Evolutionary conservation across 345 rosid species (phyloP), one percentile per base, ranked within the genome.

Genomic region (Citrus cavaleriei): DNA sequence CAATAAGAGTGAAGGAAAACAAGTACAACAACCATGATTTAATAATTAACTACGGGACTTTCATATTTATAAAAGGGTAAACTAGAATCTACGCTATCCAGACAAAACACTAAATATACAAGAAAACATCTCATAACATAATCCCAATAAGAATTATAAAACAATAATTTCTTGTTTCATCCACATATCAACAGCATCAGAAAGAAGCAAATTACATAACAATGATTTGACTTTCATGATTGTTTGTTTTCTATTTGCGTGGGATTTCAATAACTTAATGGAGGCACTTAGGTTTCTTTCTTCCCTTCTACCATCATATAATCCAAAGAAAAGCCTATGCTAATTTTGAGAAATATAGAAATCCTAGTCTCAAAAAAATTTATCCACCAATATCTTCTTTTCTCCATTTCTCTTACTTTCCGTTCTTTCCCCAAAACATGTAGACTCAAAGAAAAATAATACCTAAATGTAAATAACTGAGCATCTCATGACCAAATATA

Each of bases 1-100:
- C 12, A 72, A 27, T 22, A 79, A 67, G 60, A 58, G 84, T 85
- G 0, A 89, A 86, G 87, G 86, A 80, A 82, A 62, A 79, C 68
- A 64, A 64, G 78, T 49, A 61, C 34, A 66, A 60, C 40, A 83
- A 59, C 27, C 24, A 65, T 8, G 2, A 68, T 40, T 49, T 18
- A 27, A 64, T 6, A 66, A 73, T 19, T 13, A 64, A 30, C 40
- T 13, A 51, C 25, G 54, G 2, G 35, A 1, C 3, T 4, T 25
- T 51, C 8, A n/a, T 25, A 19, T 16, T 58, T 30, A 75, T 72
- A 14, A 51, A 13, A 74, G 77, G 35, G 54, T 28, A 58, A 10
- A 76, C 37, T 24, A n/a, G 4, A 16, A 73, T 6, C 10, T n/a
- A 35, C 6, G 22, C 28, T 49, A 49, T 30, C 30, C 69, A 62